Evolutionary conservation across 139 green algal genomes (phyloP).

Genomic region (Micractinium sp.): DNA sequence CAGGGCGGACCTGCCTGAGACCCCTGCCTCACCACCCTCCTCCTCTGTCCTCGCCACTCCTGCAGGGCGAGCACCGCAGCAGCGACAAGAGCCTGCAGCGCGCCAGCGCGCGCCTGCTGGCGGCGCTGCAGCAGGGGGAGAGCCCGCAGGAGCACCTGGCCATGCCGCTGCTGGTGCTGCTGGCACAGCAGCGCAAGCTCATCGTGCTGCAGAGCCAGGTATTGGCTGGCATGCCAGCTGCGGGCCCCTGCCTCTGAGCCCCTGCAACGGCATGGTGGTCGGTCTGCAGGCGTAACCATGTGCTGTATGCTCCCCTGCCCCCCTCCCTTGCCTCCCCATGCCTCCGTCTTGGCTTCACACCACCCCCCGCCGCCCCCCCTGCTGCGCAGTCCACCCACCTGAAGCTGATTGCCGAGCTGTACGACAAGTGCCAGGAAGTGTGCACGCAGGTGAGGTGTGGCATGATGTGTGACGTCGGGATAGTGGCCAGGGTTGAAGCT

Average conservation of each 20-base stretch:
- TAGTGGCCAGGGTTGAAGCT: no score
- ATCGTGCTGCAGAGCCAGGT: constrained; percentile 60
- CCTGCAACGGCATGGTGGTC: not conserved
- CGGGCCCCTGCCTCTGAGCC: not conserved
- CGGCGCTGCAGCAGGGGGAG: constrained; percentile 50
- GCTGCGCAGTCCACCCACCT: constrained; percentile 63
- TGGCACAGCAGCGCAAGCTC: constrained; percentile 78
- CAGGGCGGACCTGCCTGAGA: no score
- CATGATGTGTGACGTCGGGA: no score
- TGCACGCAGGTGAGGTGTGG: not conserved
- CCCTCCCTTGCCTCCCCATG: not conserved
- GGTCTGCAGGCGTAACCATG: not conserved
- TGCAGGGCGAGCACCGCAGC: constrained; percentile 34
- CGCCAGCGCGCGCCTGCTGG: constrained; percentile 48
- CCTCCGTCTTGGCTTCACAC: not conserved
- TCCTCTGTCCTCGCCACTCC: not conserved
- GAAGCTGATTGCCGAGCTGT: constrained; percentile 85
- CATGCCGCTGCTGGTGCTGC: constrained; percentile 80
- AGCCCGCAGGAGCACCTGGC: constrained; percentile 58
- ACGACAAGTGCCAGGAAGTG: constrained; percentile 80
- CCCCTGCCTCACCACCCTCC: no score
- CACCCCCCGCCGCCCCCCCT: not conserved
- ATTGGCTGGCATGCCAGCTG: not conserved
- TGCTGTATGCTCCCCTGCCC: not conserved
- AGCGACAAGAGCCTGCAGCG: constrained; percentile 40